Evolutionary conservation across 352 stramenopile species (phyloP).

Genomic region (Phytophthora tubulina): DNA sequence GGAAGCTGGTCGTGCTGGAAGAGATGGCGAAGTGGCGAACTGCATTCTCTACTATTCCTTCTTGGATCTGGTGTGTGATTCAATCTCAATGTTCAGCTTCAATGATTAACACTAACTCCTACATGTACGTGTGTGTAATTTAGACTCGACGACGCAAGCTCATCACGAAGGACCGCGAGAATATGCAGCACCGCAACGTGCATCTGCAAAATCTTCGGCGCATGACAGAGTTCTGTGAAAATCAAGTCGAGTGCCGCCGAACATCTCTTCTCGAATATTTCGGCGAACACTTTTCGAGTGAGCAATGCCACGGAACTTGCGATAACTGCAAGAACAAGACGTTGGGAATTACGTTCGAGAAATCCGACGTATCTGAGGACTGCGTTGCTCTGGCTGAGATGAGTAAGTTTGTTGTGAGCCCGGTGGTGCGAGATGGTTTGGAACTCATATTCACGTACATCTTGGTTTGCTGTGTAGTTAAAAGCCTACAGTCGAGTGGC

Average conservation of each 20-base stretch:
- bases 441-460: background rate
- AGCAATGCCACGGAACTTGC: conserved; percentile 79
- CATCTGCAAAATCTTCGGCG: conserved; percentile 85
- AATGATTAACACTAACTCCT: conserved; percentile 2
- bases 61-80: conserved; percentile 66
- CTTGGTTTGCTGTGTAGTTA: conserved; percentile 44
- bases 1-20: conserved; percentile 85
- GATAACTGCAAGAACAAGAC: conserved; percentile 90
- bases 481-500: conserved; percentile 67
- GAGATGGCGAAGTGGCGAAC: conserved; percentile 85
- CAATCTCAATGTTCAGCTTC: background rate
- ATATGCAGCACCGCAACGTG: conserved; percentile 82
- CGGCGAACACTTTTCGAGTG: conserved; percentile 87
- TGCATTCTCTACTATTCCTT: conserved; percentile 92
- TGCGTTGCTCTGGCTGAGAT: conserved; percentile 69
- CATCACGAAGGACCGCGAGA: conserved; percentile 85
- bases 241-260: conserved; percentile 87
- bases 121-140: background rate
- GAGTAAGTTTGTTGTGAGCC: conserved; percentile 49
- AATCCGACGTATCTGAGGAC: conserved; percentile 81
- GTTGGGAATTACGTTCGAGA: conserved; percentile 71
- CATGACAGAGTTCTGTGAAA: conserved; percentile 91
- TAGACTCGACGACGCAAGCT: conserved; percentile 76
- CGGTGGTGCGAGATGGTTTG: background rate
- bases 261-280: conserved; percentile 90